Conservation (phyloP, 345 rosid species). For the Syzygium aqueum region DNA sequence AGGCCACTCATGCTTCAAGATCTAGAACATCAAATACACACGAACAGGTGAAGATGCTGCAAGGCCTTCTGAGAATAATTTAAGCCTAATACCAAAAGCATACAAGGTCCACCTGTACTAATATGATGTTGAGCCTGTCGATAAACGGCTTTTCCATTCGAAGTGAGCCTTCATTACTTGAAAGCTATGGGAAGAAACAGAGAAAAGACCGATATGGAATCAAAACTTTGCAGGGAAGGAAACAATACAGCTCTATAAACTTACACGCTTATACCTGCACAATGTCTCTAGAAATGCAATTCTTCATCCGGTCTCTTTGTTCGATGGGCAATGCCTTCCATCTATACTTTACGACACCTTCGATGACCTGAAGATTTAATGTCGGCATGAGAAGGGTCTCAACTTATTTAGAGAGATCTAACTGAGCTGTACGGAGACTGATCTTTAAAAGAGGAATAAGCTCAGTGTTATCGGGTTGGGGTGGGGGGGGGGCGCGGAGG, state of each 20-base stretch:
- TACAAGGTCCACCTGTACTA: slow-evolving; percentile 66
- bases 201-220: neutral
- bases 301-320: slow-evolving; percentile 99
- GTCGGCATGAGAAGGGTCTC: neutral
- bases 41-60: neutral
- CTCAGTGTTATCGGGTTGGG: neutral
- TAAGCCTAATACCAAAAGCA: neutral
- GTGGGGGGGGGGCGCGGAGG: too few species aligned
- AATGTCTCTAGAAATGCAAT: slow-evolving; percentile 94
- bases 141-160: slow-evolving; percentile 83
- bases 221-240: neutral
- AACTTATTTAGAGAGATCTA: neutral
- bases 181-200: slow-evolving; percentile 40
- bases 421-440: neutral
- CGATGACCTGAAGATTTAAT: slow-evolving; percentile 62
- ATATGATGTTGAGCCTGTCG: slow-evolving; percentile 84
- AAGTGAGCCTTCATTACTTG: slow-evolving; percentile 81
- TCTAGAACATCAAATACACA: slow-evolving; percentile 23
- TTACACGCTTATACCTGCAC: slow-evolving; percentile 54
- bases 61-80: neutral
- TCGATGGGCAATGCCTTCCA: slow-evolving; percentile 97
- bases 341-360: slow-evolving; percentile 95
- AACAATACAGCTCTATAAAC: neutral
- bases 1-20: slow-evolving; percentile 99
- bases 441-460: neutral